Percentiles rank a stretch among this genome's conserved stretches.
Conservation (phyloP, 1,284 basidiomycete genomes). For the Naganishia sp. region DNA sequence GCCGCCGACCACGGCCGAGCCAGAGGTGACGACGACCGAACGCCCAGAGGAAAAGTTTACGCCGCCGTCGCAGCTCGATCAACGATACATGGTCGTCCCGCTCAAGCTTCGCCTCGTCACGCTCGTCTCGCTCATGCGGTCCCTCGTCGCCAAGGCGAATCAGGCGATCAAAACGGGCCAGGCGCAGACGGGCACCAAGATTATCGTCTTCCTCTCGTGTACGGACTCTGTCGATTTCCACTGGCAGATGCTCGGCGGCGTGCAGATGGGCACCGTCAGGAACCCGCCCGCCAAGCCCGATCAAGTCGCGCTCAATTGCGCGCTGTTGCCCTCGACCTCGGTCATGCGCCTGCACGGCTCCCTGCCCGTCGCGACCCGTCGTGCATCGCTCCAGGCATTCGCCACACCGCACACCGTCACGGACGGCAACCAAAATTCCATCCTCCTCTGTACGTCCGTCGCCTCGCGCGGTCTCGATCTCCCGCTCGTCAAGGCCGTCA, state of each 20-base stretch:
- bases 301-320: constrained; percentile 63
- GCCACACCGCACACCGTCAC: constrained; percentile 18
- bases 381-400: constrained; percentile 80
- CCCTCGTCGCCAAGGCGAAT: constrained; percentile 62
- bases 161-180: constrained; percentile 31
- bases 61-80: constrained; percentile 90
- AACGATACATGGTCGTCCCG: constrained; percentile 89
- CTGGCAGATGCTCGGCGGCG: constrained; percentile 80
- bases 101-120: constrained; percentile 90
- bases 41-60: constrained; percentile 68
- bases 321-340: constrained; percentile 76
- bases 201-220: constrained; percentile 95
- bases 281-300: constrained; percentile 41
- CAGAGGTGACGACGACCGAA: constrained; percentile 34
- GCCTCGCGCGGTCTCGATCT: constrained; percentile 97
- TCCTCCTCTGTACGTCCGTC: constrained; percentile 93
- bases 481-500: constrained; percentile 87
- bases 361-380: constrained; percentile 76
- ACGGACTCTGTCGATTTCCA: constrained; percentile 98
- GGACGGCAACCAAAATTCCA: constrained; percentile 56
- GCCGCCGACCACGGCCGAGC: constrained; percentile 25
- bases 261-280: constrained; percentile 64
- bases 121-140: constrained; percentile 78
- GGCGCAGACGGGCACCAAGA: constrained; percentile 52
- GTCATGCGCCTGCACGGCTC: constrained; percentile 95